Conservation (phyloP, 805 yeast genomes). For the Candida maltosa region DNA sequence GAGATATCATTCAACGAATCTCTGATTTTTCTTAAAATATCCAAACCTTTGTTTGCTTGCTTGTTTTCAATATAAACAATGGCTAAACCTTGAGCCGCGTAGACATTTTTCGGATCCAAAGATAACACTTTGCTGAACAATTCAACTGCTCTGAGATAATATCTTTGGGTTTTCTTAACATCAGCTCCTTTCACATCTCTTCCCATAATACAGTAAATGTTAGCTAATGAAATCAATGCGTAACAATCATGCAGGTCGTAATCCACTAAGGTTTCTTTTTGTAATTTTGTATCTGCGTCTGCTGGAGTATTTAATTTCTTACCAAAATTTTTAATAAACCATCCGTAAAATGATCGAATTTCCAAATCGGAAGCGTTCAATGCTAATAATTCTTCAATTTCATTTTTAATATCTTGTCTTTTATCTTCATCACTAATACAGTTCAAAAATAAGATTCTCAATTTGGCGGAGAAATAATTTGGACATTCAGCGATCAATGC, state of each 20-base stretch:
- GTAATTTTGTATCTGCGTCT: conserved; percentile 71
- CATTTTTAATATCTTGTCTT: conserved; percentile 48
- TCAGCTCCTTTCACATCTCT: conserved; percentile 57
- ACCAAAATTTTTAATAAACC: conserved; percentile 71
- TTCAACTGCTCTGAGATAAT: conserved; percentile 88
- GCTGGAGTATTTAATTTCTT: conserved; percentile 45
- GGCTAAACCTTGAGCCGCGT: conserved; percentile 97
- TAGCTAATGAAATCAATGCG: conserved; percentile 87
- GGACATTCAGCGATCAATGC: conserved; percentile 60
- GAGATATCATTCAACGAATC: conserved; percentile 86
- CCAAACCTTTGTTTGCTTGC: conserved; percentile 72
- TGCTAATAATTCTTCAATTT: conserved; percentile 52
- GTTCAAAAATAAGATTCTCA: conserved; percentile 65
- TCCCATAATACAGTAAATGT: conserved; percentile 79
- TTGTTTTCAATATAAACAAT: conserved; percentile 86
- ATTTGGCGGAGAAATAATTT: conserved; percentile 67
- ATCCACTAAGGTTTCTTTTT: conserved; percentile 78
- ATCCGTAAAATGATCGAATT: conserved; percentile 86
- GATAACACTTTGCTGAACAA: conserved; percentile 84
- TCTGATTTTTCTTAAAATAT: conserved; percentile 81
- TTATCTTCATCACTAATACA: conserved; percentile 38
- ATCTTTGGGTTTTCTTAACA: conserved; percentile 58
- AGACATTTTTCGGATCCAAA: conserved; percentile 80
- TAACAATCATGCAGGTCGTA: conserved; percentile 85
- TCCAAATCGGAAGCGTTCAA: conserved; percentile 64